phyloP scores from a whole-genome alignment of 75 land plant species.

The Pinus taeda region DNA sequence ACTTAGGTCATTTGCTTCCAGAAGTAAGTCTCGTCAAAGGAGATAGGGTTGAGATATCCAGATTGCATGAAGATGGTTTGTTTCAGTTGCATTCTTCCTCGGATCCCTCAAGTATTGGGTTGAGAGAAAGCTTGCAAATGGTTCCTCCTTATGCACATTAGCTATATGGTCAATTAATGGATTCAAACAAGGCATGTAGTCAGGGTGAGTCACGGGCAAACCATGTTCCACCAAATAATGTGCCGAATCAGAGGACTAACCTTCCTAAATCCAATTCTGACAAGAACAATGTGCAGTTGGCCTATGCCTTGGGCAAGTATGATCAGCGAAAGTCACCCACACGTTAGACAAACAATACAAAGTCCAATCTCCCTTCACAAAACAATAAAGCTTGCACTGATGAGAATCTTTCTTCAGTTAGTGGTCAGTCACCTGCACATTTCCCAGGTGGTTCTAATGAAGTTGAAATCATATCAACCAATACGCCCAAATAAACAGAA shows the following conservation, averaged over 20 bases:
- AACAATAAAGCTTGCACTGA: background rate
- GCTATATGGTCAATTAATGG: background rate
- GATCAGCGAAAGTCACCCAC: slow-evolving; percentile 21
- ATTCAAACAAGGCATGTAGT: slow-evolving; percentile 20
- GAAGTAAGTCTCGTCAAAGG: no score
- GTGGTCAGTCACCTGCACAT: background rate
- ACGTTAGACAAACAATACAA: slow-evolving; percentile 15
- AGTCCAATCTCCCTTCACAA: background rate
- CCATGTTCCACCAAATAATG: slow-evolving; percentile 9
- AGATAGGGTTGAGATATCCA: no score
- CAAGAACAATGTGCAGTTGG: background rate
- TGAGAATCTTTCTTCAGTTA: background rate
- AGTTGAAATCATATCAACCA: slow-evolving; percentile 29
- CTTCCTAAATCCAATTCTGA: background rate
- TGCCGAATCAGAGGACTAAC: background rate
- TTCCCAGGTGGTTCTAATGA: background rate
- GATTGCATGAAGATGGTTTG: no score
- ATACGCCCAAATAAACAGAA: no score
- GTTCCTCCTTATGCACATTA: no score
- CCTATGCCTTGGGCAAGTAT: slow-evolving; percentile 11
- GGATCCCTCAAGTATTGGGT: no score
- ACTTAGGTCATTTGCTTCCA: no score
- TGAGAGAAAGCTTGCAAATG: no score
- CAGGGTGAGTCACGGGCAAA: slow-evolving; percentile 11
- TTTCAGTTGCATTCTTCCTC: no score